Percentiles rank a stretch among this genome's conserved stretches.
These are phyloP conservation scores for Hygrocybe punicea DNA, from an alignment of 768 basidiomycete species.

Conservation along the genomic window DNA sequence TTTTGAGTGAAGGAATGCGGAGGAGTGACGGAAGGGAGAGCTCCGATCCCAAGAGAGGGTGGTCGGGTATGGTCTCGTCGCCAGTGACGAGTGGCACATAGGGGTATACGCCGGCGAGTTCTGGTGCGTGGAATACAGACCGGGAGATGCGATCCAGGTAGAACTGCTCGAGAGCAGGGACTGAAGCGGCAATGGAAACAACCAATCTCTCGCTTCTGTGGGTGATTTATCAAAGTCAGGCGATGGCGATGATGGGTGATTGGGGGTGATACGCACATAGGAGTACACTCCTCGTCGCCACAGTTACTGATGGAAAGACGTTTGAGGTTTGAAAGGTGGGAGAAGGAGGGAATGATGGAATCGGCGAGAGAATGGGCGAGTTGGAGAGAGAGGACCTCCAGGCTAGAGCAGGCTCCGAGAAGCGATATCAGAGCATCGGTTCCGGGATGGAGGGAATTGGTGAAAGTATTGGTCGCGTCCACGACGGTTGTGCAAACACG, in stretches of 20 bases:
- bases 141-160: conserved; percentile 63
- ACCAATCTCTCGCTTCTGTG: conserved; percentile 64
- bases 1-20: conserved; percentile 55
- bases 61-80: conserved; percentile 58
- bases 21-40: conserved; percentile 66
- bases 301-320: conserved; percentile 48
- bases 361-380: conserved; percentile 50
- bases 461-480: neutral
- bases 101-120: conserved; percentile 51
- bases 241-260: too few relatives aligned
- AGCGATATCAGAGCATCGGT: conserved; percentile 51
- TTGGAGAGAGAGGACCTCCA: conserved; percentile 47
- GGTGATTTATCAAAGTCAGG: too few relatives aligned
- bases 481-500: conserved; percentile 40
- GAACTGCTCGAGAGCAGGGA: conserved; percentile 53
- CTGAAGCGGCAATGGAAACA: conserved; percentile 62
- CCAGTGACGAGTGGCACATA: conserved; percentile 59
- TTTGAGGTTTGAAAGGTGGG: conserved; percentile 40
- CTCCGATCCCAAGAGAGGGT: conserved; percentile 51
- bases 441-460: conserved; percentile 25
- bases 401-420: conserved; percentile 47
- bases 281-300: conserved; percentile 38
- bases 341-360: conserved; percentile 48
- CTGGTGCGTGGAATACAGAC: conserved; percentile 61
- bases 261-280: conserved; percentile 42